Evolutionary conservation across 169 alveolate genomes (phyloP), one percentile per base, ranked within the genome.

Genomic region (Eimeria acervulina): DNA sequence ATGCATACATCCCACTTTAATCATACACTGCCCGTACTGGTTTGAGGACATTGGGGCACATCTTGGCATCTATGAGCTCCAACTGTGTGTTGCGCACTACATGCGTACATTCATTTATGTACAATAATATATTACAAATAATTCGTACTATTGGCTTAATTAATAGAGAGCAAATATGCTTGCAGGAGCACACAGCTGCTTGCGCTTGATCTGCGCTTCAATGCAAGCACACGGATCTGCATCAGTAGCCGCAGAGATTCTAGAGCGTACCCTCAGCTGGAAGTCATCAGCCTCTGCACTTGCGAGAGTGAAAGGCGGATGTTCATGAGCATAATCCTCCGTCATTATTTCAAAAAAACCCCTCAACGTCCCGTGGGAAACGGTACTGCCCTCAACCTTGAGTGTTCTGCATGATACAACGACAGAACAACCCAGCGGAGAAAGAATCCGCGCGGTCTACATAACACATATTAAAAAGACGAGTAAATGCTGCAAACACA

Each of bases 301-400:
- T 36, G 98, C 97, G 26, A 98, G 83, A 33, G 97, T 84, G 38
- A 63, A 72, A 33, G 94, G 96, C 23, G 99, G 99, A 52, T 97
- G 98, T 36, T 97, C 96, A 94, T 97, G 98, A 23, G 99, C 98
- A 78, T 95, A 97, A 31, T 97, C 98, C 61, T 96, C 97, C 36
- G 98, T 97, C 97, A 97, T 96, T 68, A 98, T 97, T 95, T 98
- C 99, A 90, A 97, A 96, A 98, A 99, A 98, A 61, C 99, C 98
- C 61, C 99, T 97, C 61, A 98, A 84, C 4, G 99, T 97, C 21
- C 99, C 99, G 93, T 98, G 99, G 40, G 99, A 98, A 17, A 97
- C 96, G 72, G 99, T 96, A 90, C 98, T 96, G 38, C 95, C 98
- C 40, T 97, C 98, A 85, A 95, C 96, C 66, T 97, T 97, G 81